These are phyloP conservation scores for Zizania latifolia DNA, from an alignment of 176 grass and related monocot species.

Conservation along the genomic window DNA sequence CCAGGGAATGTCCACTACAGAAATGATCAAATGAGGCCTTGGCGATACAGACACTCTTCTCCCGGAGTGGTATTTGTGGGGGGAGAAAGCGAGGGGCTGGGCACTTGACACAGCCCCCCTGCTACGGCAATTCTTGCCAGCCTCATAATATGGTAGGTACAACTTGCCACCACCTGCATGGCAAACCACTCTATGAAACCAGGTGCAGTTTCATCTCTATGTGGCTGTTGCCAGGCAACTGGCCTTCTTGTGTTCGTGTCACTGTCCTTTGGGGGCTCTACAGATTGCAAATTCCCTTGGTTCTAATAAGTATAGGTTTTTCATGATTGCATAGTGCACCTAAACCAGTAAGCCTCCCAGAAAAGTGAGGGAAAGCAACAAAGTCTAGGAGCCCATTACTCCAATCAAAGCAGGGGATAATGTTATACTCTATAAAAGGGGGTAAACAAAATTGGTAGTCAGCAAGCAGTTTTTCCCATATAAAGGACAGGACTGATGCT, in stretches of 20 bases:
- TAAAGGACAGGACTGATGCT: background rate
- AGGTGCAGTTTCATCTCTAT: background rate
- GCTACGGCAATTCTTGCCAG: background rate
- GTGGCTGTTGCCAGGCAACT: background rate
- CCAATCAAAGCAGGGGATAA: background rate
- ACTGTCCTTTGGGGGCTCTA: background rate
- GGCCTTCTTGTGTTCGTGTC: background rate
- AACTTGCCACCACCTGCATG: conserved; percentile 9
- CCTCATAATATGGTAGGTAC: conserved; percentile 4
- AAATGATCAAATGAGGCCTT: too few species aligned
- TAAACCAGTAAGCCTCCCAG: background rate
- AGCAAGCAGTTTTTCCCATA: background rate
- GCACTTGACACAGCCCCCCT: conserved; percentile 1
- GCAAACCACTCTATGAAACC: background rate
- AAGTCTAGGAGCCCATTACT: background rate
- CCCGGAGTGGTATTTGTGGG: background rate
- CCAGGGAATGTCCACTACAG: background rate
- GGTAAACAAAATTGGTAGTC: background rate
- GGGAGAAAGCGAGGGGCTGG: background rate
- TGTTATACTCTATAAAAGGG: background rate
- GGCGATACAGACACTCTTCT: background rate
- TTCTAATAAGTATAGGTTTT: background rate
- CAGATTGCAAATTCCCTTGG: background rate
- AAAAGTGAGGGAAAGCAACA: conserved; percentile 10
- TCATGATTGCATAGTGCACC: background rate